Conservation (phyloP, 2,329 filamentous ascomycete species). For the Alternaria ethzedia region DNA sequence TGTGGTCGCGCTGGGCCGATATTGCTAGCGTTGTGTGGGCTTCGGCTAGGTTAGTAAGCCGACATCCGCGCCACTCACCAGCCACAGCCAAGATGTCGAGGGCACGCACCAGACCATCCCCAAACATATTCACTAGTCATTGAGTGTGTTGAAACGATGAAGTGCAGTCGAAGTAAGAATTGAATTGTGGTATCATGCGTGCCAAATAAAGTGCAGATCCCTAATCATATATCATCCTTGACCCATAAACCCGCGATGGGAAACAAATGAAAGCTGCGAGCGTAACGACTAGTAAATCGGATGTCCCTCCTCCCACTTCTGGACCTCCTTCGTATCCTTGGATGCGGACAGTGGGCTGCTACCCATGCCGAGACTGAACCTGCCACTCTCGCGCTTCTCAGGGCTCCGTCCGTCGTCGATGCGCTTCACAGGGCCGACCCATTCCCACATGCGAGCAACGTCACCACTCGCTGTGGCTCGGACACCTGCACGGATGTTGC, state of each 20-base stretch:
- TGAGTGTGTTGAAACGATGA: background rate
- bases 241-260: background rate
- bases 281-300: conserved; percentile 51
- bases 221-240: background rate
- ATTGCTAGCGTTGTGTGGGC: conserved; percentile 40
- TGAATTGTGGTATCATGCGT: conserved; percentile 40
- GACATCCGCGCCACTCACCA: conserved; percentile 15
- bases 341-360: conserved; percentile 40
- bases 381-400: conserved; percentile 40
- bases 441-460: conserved; percentile 71
- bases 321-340: conserved; percentile 40
- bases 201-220: conserved; percentile 10
- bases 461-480: conserved; percentile 63
- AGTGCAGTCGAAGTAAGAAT: background rate
- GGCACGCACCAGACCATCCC: background rate
- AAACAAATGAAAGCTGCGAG: conserved; percentile 1
- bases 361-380: conserved; percentile 39
- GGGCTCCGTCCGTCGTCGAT: conserved; percentile 48
- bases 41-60: conserved; percentile 41
- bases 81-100: conserved; percentile 13
- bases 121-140: background rate
- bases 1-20: conserved; percentile 26
- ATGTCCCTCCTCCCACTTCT: conserved; percentile 56
- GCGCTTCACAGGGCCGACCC: conserved; percentile 67
- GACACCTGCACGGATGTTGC: conserved; percentile 83